A percentile compares a stretch with the other conserved stretches of the same genome.
Conservation (phyloP, 768 basidiomycete genomes). For the Leccinum ochraceum region DNA sequence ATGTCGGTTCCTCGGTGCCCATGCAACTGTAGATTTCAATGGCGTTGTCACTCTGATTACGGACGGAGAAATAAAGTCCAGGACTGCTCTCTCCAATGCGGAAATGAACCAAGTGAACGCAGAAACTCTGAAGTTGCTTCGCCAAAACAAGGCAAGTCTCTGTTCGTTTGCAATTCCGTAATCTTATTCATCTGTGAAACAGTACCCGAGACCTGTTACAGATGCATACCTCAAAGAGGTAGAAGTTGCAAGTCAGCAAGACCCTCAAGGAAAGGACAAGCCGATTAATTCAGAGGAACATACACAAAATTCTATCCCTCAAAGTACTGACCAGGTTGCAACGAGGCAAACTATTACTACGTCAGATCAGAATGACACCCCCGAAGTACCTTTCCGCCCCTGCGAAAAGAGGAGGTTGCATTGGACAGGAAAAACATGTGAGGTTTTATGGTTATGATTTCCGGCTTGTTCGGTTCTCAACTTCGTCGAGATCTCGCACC, state of each 20-base stretch:
- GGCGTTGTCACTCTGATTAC: slow-evolving; percentile 46
- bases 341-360: slow-evolving; percentile 39
- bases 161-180: neutral
- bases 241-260: slow-evolving; percentile 33
- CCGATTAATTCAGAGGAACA: slow-evolving; percentile 18
- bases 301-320: neutral
- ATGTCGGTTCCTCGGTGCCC: slow-evolving; percentile 87
- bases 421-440: slow-evolving; percentile 88
- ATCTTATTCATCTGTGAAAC: slow-evolving; percentile 2
- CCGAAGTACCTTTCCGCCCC: slow-evolving; percentile 71
- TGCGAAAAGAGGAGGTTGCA: slow-evolving; percentile 84
- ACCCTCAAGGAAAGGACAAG: neutral
- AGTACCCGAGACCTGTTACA: slow-evolving; percentile 70
- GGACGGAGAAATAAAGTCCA: slow-evolving; percentile 62
- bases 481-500: slow-evolving; percentile 61
- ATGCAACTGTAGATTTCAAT: slow-evolving; percentile 52
- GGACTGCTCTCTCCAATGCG: slow-evolving; percentile 43
- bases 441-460: slow-evolving; percentile 23
- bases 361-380: slow-evolving; percentile 48
- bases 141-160: slow-evolving; percentile 62
- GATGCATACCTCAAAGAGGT: slow-evolving; percentile 61
- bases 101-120: slow-evolving; percentile 73
- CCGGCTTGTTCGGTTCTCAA: slow-evolving; percentile 30
- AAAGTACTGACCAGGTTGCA: slow-evolving; percentile 20
- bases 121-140: slow-evolving; percentile 59